Conservation (phyloP, 768 basidiomycete genomes). For the Tylopilus sp. region DNA sequence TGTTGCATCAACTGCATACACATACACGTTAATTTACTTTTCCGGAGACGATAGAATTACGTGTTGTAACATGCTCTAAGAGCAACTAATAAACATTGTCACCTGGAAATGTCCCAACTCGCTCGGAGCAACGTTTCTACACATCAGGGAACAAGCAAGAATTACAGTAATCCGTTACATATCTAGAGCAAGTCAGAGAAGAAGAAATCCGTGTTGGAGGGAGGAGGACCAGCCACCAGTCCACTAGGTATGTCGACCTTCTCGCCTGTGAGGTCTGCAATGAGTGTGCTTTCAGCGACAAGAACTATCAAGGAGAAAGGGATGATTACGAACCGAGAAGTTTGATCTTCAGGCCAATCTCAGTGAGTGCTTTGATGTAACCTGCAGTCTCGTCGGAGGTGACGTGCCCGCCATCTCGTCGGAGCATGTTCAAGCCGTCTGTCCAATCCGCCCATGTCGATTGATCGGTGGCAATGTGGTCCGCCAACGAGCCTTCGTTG, state of each 20-base stretch:
- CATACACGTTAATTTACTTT: constrained; percentile 14
- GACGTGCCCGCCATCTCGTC: constrained; percentile 78
- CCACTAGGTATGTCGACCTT: constrained; percentile 86
- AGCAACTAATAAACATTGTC: constrained; percentile 23
- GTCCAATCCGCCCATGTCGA: constrained; percentile 92
- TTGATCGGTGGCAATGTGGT: constrained; percentile 74
- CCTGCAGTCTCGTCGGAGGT: constrained; percentile 81
- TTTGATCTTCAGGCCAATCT: constrained; percentile 90
- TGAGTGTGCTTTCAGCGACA: neutral
- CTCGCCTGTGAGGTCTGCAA: constrained; percentile 82
- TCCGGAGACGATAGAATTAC: constrained; percentile 10
- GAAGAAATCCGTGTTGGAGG: constrained; percentile 78
- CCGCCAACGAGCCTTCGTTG: constrained; percentile 69
- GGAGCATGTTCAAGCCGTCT: constrained; percentile 85
- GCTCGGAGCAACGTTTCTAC: neutral
- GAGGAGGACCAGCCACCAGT: constrained; percentile 73
- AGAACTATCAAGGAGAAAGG: neutral
- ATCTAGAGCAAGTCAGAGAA: constrained; percentile 59
- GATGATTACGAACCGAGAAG: constrained; percentile 58
- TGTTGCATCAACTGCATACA: constrained; percentile 62
- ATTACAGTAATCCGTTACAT: constrained; percentile 18
- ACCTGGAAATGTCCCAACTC: neutral
- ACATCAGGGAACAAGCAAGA: neutral
- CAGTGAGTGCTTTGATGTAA: constrained; percentile 83
- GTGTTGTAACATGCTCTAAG: constrained; percentile 23